Evolutionary conservation across 352 stramenopile species (phyloP).

Genomic region (Phytopythium ostracodes): DNA sequence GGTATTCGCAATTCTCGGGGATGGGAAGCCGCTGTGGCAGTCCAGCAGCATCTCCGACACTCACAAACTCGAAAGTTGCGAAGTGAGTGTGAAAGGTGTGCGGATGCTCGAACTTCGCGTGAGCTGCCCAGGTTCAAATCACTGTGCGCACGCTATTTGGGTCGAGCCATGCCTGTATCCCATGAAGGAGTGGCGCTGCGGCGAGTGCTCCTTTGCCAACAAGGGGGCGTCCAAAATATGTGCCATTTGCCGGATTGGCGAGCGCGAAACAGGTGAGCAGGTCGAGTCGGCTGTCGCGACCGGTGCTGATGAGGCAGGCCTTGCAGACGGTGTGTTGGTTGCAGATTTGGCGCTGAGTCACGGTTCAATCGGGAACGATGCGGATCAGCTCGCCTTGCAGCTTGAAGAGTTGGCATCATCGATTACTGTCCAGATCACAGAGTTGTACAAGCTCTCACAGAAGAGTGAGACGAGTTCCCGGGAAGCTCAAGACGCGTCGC

Average conservation of each 20-base stretch:
- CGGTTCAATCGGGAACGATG: not conserved
- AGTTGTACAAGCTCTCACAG: slow-evolving; percentile 23
- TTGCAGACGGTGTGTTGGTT: not conserved
- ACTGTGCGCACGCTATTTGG: slow-evolving; percentile 78
- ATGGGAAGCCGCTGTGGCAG: slow-evolving; percentile 69
- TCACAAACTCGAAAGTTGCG: slow-evolving; percentile 42
- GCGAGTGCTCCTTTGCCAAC: slow-evolving; percentile 64
- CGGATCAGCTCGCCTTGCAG: not conserved
- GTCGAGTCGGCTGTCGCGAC: not conserved
- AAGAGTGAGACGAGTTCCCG: slow-evolving; percentile 2
- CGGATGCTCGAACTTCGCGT: slow-evolving; percentile 76
- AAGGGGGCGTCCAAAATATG: slow-evolving; percentile 52
- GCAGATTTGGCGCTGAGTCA: not conserved
- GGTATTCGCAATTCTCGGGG: slow-evolving; percentile 67
- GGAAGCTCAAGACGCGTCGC: slow-evolving; percentile 5
- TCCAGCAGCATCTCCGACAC: slow-evolving; percentile 53
- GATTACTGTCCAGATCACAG: slow-evolving; percentile 28
- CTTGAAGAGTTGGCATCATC: slow-evolving; percentile 16
- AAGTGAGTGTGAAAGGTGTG: slow-evolving; percentile 50
- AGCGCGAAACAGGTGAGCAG: slow-evolving; percentile 14
- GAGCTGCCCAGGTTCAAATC: slow-evolving; percentile 68
- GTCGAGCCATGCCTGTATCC: slow-evolving; percentile 67
- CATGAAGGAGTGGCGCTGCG: slow-evolving; percentile 70
- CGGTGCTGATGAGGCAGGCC: not conserved
- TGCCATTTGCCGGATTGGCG: slow-evolving; percentile 37